Conservation (phyloP, 495 filamentous ascomycete genomes). For the Apiosordaria backusii region DNA sequence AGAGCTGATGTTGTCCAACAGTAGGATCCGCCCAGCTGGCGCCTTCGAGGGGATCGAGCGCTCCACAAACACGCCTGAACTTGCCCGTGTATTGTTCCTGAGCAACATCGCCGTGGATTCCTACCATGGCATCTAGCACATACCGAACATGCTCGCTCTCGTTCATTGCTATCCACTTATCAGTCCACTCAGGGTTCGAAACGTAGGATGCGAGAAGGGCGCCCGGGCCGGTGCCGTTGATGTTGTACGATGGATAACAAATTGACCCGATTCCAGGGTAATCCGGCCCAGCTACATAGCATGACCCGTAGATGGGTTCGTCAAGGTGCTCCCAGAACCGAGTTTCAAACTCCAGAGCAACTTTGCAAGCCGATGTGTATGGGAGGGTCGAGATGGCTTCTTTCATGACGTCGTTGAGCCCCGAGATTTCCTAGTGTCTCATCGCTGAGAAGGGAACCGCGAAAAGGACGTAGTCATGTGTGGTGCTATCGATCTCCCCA, state of each 20-base stretch:
- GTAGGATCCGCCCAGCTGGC: constrained; percentile 55
- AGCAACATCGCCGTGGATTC: constrained; percentile 57
- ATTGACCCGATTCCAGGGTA: constrained; percentile 56
- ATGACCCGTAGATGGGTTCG: constrained; percentile 61
- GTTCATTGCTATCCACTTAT: constrained; percentile 25
- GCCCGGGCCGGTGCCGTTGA: constrained; percentile 59
- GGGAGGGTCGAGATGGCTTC: constrained; percentile 58
- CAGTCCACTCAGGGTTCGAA: constrained; percentile 33
- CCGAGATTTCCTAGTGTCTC: constrained; percentile 47
- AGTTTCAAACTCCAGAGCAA: constrained; percentile 59
- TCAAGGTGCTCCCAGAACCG: constrained; percentile 67
- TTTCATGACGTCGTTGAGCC: constrained; percentile 40
- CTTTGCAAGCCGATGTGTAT: constrained; percentile 60
- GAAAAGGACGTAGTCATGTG: constrained; percentile 64
- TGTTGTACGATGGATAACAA: constrained; percentile 62
- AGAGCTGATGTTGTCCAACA: constrained; percentile 60
- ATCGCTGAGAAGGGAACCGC: constrained; percentile 59
- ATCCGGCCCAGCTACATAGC: constrained; percentile 48
- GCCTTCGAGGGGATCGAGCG: constrained; percentile 49
- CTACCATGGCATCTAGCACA: constrained; percentile 46
- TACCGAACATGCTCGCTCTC: constrained; percentile 26
- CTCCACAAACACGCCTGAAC: constrained; percentile 58
- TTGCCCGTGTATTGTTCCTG: constrained; percentile 57
- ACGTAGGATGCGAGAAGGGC: constrained; percentile 58
- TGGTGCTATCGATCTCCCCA: constrained; percentile 41